Evolutionary conservation across 139 green algal genomes (phyloP).

Genomic region (Tetradesmus obliquus): DNA sequence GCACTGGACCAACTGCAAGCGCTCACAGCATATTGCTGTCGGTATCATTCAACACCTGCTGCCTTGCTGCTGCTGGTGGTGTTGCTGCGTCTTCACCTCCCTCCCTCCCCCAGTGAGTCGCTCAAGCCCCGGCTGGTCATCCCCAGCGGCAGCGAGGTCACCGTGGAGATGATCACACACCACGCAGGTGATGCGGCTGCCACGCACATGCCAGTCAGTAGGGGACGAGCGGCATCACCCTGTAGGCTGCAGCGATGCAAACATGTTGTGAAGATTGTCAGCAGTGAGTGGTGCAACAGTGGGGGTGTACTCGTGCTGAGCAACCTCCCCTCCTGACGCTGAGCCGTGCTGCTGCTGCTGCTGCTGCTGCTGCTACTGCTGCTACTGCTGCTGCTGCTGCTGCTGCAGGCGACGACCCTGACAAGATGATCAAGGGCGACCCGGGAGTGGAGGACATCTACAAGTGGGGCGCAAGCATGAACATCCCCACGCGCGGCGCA

Average conservation of each 20-base stretch:
- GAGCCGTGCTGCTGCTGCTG: background rate
- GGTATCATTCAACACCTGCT: background rate
- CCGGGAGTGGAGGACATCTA: conserved; percentile 75
- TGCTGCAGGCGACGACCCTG: conserved; percentile 58
- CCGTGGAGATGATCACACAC: conserved; percentile 72
- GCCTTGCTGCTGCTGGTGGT: background rate
- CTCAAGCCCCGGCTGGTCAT: conserved; percentile 47
- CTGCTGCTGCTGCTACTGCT: background rate
- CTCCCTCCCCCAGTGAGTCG: background rate
- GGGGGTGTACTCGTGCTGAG: no score
- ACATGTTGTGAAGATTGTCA: no score
- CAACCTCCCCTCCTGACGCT: no score
- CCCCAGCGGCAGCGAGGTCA: conserved; percentile 62
- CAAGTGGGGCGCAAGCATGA: conserved; percentile 44
- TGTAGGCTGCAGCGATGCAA: background rate
- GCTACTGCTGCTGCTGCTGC: conserved; percentile 24
- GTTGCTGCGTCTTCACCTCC: background rate
- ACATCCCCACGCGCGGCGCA: conserved; percentile 49
- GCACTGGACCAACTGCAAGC: no score
- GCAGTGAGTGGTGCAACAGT: no score
- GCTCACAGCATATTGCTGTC: no score
- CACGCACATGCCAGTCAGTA: no score
- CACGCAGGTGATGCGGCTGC: conserved; percentile 47
- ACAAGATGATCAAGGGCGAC: conserved; percentile 78
- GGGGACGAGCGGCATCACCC: no score